Percentiles rank a stretch among this genome's conserved stretches.
Conservation (phyloP, 176 grass and related monocot species). For the Eremochloa ophiuroides region DNA sequence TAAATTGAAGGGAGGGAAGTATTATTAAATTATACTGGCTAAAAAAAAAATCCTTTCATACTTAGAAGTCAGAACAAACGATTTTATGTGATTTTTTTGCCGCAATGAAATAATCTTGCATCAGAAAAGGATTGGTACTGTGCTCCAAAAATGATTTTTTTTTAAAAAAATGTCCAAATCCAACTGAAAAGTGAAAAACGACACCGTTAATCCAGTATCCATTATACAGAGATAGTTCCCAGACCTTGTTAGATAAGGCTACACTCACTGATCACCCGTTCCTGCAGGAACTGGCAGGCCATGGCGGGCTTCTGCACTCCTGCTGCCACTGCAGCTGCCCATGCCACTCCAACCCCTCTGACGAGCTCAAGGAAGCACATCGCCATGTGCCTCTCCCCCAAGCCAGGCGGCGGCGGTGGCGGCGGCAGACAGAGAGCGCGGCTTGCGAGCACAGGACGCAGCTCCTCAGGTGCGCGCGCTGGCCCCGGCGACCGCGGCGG, state of each 20-base stretch:
- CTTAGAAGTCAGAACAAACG: not conserved
- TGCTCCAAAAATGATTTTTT: not conserved
- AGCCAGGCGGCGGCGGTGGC: not conserved
- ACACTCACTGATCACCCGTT: not conserved
- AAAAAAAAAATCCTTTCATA: too few species aligned
- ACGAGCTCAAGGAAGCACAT: constrained; percentile 25
- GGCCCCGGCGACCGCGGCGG: not conserved
- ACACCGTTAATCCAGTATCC: not conserved
- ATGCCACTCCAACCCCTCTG: constrained; percentile 4
- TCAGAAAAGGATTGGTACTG: not conserved
- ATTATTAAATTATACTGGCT: too few species aligned
- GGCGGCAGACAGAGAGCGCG: not conserved
- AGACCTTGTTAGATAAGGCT: constrained; percentile 23
- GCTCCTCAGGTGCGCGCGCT: constrained; percentile 15
- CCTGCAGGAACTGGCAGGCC: not conserved
- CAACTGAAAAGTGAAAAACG: not conserved
- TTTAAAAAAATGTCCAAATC: not conserved
- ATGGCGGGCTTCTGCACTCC: constrained; percentile 41
- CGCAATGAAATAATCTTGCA: too few species aligned
- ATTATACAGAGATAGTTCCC: not conserved
- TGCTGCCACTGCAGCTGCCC: constrained; percentile 4
- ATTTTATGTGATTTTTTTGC: not conserved
- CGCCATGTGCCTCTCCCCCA: constrained; percentile 9
- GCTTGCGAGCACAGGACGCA: not conserved
- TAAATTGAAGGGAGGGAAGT: too few species aligned